A percentile compares a stretch with the other conserved stretches of the same genome.
Evolutionary conservation across 305 asterid species (phyloP).

Genomic region (Solanum hybrid): DNA sequence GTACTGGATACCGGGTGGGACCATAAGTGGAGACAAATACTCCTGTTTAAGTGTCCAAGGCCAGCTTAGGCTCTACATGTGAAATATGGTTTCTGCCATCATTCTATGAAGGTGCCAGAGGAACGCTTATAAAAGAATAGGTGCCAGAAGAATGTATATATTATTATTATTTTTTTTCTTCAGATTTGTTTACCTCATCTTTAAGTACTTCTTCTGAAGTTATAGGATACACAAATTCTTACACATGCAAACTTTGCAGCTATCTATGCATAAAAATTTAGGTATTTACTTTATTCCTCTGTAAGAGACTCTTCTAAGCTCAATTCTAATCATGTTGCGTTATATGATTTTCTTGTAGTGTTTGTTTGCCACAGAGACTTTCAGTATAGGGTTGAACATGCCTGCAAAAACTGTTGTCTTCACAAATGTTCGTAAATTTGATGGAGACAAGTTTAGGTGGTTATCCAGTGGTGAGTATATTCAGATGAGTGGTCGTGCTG

Average conservation of each 20-base stretch:
- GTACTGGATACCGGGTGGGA: not conserved
- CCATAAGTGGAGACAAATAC: not conserved
- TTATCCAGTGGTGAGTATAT: constrained; percentile 94
- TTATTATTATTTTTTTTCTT: not conserved
- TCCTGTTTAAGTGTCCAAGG: not conserved
- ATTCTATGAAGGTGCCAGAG: not conserved
- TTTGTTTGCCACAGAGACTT: constrained; percentile 97
- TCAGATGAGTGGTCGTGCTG: constrained; percentile 99
- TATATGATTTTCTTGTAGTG: constrained; percentile 46
- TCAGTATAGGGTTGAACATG: constrained; percentile 98
- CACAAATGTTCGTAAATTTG: constrained; percentile 94
- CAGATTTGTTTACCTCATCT: not conserved
- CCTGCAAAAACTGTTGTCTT: constrained; percentile 99
- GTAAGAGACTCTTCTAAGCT: not conserved
- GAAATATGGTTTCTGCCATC: not conserved
- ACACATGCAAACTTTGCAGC: not conserved
- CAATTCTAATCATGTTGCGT: not conserved
- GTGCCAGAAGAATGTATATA: not conserved
- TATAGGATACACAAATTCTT: not conserved
- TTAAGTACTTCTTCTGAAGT: not conserved
- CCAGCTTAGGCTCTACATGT: not conserved
- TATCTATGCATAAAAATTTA: not conserved
- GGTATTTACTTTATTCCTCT: not conserved
- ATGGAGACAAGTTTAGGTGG: constrained; percentile 98
- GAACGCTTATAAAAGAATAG: not conserved